Percentiles rank a stretch among this genome's conserved stretches.
Conservation (phyloP, 257 asterid species). For the Gentiana straminea region DNA sequence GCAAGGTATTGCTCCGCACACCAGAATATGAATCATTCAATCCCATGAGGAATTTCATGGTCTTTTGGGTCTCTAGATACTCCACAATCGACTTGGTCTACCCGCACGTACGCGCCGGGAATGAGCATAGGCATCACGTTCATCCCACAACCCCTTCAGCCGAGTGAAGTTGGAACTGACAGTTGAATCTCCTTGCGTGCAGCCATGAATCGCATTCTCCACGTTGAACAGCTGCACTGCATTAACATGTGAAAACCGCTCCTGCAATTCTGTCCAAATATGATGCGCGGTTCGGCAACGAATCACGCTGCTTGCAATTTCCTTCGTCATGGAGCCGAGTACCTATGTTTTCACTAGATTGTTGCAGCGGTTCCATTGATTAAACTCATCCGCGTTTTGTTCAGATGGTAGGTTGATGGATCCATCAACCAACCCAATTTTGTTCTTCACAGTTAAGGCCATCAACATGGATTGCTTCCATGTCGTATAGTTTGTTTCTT, state of each 20-base stretch:
- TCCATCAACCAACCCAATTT: background rate
- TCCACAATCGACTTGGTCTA: background rate
- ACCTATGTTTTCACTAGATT: background rate
- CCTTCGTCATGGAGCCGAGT: background rate
- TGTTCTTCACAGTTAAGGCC: background rate
- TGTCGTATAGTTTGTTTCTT: background rate
- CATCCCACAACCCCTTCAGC: background rate
- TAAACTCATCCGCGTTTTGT: background rate
- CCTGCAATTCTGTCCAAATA: background rate
- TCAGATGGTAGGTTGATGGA: background rate
- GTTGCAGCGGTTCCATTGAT: background rate
- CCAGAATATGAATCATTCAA: background rate
- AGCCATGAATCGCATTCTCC: background rate
- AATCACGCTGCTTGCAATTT: background rate
- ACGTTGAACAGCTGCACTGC: background rate
- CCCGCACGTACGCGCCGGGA: background rate
- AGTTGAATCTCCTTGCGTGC: background rate
- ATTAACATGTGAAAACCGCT: background rate
- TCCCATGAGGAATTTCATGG: background rate
- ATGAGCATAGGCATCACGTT: background rate
- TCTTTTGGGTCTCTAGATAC: background rate
- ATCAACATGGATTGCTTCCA: background rate
- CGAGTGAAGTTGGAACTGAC: background rate
- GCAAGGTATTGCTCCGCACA: background rate
- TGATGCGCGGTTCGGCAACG: background rate